Conservation (phyloP, 192 early-diverging fungal species). For the Cladochytrium replicatum region DNA sequence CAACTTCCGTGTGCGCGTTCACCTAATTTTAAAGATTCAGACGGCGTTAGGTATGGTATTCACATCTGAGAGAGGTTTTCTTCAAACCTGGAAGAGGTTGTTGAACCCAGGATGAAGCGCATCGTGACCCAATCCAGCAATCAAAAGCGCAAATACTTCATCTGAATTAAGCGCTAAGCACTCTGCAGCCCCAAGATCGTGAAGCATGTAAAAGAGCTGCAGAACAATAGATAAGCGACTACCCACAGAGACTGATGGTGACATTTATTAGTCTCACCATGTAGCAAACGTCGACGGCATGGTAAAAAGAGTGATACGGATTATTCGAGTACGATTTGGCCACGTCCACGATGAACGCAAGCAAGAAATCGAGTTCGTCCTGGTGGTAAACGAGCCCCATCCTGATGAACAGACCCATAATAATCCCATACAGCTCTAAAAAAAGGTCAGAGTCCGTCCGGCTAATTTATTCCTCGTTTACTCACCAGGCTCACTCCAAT, state of each 20-base stretch:
- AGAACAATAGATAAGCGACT: background rate
- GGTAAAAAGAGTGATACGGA: constrained; percentile 87
- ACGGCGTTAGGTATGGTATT: constrained; percentile 3
- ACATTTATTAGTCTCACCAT: constrained; percentile 46
- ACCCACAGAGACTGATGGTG: background rate
- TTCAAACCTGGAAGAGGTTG: constrained; percentile 57
- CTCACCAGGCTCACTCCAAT: constrained; percentile 19
- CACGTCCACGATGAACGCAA: constrained; percentile 80
- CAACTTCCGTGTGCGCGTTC: constrained; percentile 70
- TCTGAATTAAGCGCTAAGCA: constrained; percentile 48
- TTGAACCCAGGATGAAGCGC: constrained; percentile 80
- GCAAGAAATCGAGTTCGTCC: constrained; percentile 49
- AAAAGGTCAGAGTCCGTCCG: background rate
- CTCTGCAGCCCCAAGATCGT: constrained; percentile 52
- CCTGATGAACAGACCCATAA: constrained; percentile 67
- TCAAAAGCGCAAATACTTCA: constrained; percentile 65
- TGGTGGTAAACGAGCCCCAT: constrained; percentile 54
- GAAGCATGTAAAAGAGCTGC: constrained; percentile 67
- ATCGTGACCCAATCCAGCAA: constrained; percentile 85
- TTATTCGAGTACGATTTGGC: constrained; percentile 72
- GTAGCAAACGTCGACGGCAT: constrained; percentile 80
- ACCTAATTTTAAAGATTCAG: constrained; percentile 35
- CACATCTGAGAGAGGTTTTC: constrained; percentile 3
- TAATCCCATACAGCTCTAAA: constrained; percentile 67
- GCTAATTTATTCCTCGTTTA: background rate